Conservation (phyloP, 192 early-diverging fungal species). For the Linnemannia zychae region DNA sequence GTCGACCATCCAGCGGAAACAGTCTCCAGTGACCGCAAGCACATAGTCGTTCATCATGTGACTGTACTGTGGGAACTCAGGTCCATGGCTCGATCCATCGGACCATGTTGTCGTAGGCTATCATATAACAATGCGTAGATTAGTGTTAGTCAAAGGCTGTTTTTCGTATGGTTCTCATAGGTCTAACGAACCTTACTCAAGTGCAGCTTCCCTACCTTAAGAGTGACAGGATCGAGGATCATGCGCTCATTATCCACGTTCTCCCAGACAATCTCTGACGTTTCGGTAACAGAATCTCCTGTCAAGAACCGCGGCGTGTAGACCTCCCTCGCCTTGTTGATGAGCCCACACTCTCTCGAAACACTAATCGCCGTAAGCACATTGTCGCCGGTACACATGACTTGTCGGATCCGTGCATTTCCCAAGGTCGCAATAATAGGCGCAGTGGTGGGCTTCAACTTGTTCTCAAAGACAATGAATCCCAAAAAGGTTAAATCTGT, state of each 20-base stretch:
- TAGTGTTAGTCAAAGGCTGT: background rate
- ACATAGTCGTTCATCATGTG: constrained; percentile 74
- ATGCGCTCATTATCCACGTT: constrained; percentile 63
- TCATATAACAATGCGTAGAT: background rate
- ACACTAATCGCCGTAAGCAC: constrained; percentile 96
- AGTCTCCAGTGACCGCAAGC: constrained; percentile 95
- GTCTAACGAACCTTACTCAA: background rate
- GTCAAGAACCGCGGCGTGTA: constrained; percentile 83
- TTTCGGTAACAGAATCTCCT: constrained; percentile 61
- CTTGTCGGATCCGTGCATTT: constrained; percentile 89
- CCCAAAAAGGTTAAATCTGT: constrained; percentile 89
- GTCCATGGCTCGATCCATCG: constrained; percentile 27
- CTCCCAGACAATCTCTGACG: constrained; percentile 81
- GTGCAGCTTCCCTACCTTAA: constrained; percentile 49
- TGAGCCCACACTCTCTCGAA: constrained; percentile 91
- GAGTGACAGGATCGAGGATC: constrained; percentile 57
- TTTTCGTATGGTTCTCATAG: background rate
- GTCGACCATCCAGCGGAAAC: constrained; percentile 96
- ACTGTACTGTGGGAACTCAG: constrained; percentile 49
- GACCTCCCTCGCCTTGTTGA: constrained; percentile 78
- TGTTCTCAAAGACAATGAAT: constrained; percentile 99
- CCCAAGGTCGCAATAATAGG: constrained; percentile 82
- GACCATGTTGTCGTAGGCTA: constrained; percentile 24
- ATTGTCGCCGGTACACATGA: constrained; percentile 99
- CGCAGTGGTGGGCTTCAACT: constrained; percentile 90